phyloP scores from a whole-genome alignment of 352 stramenopile species.

The Globisporangium takayamanum region DNA sequence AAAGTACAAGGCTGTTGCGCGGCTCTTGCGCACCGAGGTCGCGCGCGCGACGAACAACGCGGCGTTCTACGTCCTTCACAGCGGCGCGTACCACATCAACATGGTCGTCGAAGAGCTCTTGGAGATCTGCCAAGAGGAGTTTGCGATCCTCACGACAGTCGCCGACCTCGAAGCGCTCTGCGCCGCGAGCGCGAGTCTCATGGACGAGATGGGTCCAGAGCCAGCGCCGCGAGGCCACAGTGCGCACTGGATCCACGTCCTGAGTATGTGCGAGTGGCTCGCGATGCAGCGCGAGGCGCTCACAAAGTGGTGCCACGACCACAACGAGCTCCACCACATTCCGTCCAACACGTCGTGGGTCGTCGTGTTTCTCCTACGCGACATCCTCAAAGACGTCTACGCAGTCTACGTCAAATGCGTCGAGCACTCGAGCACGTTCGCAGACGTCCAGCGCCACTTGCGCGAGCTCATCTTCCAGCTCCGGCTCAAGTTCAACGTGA shows the following conservation, averaged over 20 bases:
- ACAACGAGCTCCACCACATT: constrained; percentile 13
- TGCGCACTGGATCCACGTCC: constrained; percentile 35
- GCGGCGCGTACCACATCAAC: constrained; percentile 32
- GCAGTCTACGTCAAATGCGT: constrained; percentile 24
- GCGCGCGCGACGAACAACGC: constrained; percentile 17
- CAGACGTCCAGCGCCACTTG: constrained; percentile 37
- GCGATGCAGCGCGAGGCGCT: constrained; percentile 37
- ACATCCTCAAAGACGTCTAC: constrained; percentile 42
- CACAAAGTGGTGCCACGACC: constrained; percentile 31
- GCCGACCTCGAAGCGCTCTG: constrained; percentile 31
- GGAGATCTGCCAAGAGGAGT: constrained; percentile 33
- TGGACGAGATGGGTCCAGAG: constrained; percentile 17
- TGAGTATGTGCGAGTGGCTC: constrained; percentile 35
- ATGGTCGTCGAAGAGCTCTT: constrained; percentile 40
- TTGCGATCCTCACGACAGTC: constrained; percentile 28
- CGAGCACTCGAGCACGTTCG: constrained; percentile 21
- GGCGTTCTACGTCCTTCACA: constrained; percentile 38
- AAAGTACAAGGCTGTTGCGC: constrained; percentile 23
- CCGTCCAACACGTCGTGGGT: constrained; percentile 33
- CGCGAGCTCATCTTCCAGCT: constrained; percentile 42
- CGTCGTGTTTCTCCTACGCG: constrained; percentile 36
- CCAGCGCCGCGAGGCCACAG: constrained; percentile 9
- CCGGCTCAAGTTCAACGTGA: constrained; percentile 48
- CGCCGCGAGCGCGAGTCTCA: constrained; percentile 14
- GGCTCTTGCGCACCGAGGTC: constrained; percentile 21